Conservation (phyloP, 805 yeast genomes). For the Jamesozyma jinghongensis region DNA sequence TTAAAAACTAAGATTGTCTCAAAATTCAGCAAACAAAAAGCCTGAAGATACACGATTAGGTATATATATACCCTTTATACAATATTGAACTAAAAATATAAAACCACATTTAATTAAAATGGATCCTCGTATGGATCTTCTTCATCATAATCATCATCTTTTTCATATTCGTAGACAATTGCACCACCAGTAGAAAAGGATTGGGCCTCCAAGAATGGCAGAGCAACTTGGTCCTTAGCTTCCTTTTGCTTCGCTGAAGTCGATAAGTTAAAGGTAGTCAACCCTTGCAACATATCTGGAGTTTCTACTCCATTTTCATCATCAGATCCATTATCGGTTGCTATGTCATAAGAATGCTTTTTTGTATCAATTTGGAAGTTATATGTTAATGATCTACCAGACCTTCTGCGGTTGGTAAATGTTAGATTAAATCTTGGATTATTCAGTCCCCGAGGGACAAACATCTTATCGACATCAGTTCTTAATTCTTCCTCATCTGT, state of each 20-base stretch:
- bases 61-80: not conserved
- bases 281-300: constrained; percentile 49
- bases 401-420: constrained; percentile 65
- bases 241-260: constrained; percentile 65
- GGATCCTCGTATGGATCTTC: constrained; percentile 98
- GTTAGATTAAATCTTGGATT: constrained; percentile 36
- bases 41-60: not conserved
- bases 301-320: constrained; percentile 31
- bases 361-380: constrained; percentile 43
- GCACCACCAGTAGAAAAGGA: constrained; percentile 75
- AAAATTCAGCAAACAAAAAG: constrained; percentile 3
- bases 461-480: constrained; percentile 31
- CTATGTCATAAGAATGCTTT: constrained; percentile 34
- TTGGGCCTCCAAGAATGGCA: constrained; percentile 91
- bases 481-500: constrained; percentile 44
- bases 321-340: constrained; percentile 16
- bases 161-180: constrained; percentile 88
- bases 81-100: not conserved
- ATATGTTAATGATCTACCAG: constrained; percentile 67
- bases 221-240: constrained; percentile 76
- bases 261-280: constrained; percentile 81
- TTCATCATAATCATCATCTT: constrained; percentile 96
- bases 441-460: constrained; percentile 48
- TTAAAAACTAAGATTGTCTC: constrained; percentile 7
- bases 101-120: constrained; percentile 35